Conservation (phyloP, 2,329 filamentous ascomycete species). For the Trichoderma guizhouense region DNA sequence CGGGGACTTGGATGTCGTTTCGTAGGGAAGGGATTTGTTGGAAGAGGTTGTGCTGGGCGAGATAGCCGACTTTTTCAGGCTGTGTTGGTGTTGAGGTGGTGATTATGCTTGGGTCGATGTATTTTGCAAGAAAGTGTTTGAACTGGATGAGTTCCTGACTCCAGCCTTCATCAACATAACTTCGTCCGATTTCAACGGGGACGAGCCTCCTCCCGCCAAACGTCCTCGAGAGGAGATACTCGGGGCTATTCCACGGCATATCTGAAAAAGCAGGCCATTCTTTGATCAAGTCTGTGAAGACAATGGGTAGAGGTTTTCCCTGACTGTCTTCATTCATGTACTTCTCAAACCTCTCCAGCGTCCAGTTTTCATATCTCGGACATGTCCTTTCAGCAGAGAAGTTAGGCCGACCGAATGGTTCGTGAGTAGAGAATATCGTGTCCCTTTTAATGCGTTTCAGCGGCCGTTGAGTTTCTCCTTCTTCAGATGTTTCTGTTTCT, state of each 20-base stretch:
- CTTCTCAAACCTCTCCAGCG: constrained; percentile 58
- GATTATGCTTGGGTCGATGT: constrained; percentile 44
- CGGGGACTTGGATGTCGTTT: constrained; percentile 73
- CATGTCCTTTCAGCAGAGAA: constrained; percentile 26
- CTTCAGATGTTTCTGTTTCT: neutral
- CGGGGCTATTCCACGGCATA: constrained; percentile 67
- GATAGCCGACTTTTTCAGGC: constrained; percentile 59
- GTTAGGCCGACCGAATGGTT: constrained; percentile 30
- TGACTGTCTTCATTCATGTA: constrained; percentile 49
- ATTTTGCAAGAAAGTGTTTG: constrained; percentile 61
- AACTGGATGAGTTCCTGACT: constrained; percentile 78
- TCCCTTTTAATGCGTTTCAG: constrained; percentile 23
- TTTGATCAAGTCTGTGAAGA: constrained; percentile 62
- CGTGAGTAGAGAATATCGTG: constrained; percentile 26
- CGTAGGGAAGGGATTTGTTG: constrained; percentile 73
- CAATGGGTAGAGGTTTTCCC: constrained; percentile 54
- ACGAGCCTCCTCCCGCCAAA: constrained; percentile 76
- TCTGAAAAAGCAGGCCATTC: constrained; percentile 74
- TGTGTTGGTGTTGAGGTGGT: neutral
- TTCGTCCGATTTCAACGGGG: constrained; percentile 80
- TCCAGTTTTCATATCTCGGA: constrained; percentile 38
- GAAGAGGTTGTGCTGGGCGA: constrained; percentile 89
- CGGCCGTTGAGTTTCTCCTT: constrained; percentile 20
- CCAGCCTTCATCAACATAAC: constrained; percentile 85
- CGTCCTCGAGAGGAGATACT: constrained; percentile 71